phyloP scores from a whole-genome alignment of 2,329 filamentous ascomycete genomes.

The Cladorrhinum sp. region DNA sequence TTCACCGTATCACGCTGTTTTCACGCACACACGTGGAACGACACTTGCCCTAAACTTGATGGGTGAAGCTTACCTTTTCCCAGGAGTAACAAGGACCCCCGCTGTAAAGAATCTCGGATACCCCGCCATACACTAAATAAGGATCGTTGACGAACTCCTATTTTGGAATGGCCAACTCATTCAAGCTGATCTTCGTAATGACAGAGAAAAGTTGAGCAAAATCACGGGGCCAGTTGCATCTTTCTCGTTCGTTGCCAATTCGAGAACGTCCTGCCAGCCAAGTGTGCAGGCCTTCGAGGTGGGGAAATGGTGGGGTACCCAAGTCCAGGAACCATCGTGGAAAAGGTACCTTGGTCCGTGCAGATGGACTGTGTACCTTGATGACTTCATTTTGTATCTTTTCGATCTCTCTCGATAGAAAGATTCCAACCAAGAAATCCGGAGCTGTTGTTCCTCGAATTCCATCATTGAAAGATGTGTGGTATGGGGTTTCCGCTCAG shows the following conservation, averaged over 20 bases:
- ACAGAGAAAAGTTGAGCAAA: slow-evolving; percentile 1
- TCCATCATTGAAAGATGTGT: background rate
- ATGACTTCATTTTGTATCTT: slow-evolving; percentile 8
- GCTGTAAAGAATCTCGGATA: background rate
- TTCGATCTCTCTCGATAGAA: background rate
- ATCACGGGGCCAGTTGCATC: slow-evolving; percentile 7
- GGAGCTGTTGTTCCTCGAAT: background rate
- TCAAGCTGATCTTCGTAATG: background rate
- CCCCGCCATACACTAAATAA: background rate
- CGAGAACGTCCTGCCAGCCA: slow-evolving; percentile 9
- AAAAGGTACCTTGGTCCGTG: slow-evolving; percentile 10
- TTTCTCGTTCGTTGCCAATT: background rate
- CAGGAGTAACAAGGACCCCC: background rate
- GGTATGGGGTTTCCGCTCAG: too few relatives aligned
- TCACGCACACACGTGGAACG: background rate
- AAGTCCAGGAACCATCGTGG: slow-evolving; percentile 5
- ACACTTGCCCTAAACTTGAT: too few relatives aligned
- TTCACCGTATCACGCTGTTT: background rate
- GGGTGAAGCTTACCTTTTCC: too few relatives aligned
- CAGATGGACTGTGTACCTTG: slow-evolving; percentile 13
- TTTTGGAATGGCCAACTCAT: background rate
- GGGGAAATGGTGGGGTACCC: slow-evolving; percentile 15
- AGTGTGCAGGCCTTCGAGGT: slow-evolving; percentile 5
- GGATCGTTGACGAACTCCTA: background rate
- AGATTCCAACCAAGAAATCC: too few relatives aligned